Evolutionary conservation across 306 rosid species (phyloP).

Genomic region (Cucurbita argyrosperma): DNA sequence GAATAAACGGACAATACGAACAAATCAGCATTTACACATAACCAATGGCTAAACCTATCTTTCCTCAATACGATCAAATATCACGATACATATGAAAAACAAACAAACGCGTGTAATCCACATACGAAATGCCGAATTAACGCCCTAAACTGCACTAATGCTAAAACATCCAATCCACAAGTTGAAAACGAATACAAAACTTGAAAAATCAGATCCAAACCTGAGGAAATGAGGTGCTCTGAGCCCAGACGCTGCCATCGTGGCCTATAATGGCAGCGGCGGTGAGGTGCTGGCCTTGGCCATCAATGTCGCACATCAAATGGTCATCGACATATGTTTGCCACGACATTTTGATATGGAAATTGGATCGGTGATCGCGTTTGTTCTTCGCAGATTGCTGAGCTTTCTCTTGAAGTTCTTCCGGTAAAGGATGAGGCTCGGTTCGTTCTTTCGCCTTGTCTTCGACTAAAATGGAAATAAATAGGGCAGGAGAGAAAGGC

Average conservation of each 20-base stretch:
- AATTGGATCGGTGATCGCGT: not conserved
- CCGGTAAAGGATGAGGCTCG: not conserved
- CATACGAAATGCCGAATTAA: not conserved
- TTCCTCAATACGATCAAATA: not conserved
- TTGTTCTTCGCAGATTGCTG: not conserved
- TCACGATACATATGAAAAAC: not conserved
- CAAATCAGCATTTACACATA: not conserved
- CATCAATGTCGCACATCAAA: slow-evolving; percentile 91
- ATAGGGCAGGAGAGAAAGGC: not conserved
- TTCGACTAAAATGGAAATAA: not conserved
- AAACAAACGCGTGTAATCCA: not conserved
- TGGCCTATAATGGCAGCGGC: slow-evolving; percentile 74
- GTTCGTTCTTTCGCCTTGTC: not conserved
- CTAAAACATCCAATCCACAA: not conserved
- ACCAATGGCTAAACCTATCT: not conserved
- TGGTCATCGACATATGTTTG: slow-evolving; percentile 89
- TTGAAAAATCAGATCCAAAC: not conserved
- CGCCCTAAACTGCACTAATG: not conserved
- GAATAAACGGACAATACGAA: too few species aligned
- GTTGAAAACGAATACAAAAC: too few species aligned
- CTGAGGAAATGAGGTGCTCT: slow-evolving; percentile 78
- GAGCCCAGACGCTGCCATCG: slow-evolving; percentile 87
- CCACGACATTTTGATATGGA: slow-evolving; percentile 59
- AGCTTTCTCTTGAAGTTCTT: not conserved
- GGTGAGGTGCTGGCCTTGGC: slow-evolving; percentile 60